phyloP scores from a whole-genome alignment of 164 flowering plant genomes.

The Vitis rotundifolia region DNA sequence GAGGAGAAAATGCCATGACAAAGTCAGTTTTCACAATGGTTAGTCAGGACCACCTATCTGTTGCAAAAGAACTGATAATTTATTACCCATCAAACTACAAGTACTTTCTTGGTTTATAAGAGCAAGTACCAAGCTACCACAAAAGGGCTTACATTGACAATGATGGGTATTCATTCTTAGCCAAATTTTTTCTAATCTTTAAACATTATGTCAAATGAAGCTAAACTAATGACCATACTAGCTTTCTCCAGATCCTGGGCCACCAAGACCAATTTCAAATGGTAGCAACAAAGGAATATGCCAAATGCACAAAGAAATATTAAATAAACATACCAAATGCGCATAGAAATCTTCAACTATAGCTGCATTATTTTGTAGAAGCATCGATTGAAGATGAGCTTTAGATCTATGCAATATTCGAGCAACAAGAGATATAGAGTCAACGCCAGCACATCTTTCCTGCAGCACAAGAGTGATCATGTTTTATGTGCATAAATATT shows the following conservation, averaged over 20 bases:
- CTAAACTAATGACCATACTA: background rate
- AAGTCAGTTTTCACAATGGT: no score
- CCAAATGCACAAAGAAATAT: slow-evolving; percentile 81
- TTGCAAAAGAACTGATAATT: no score
- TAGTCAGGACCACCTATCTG: no score
- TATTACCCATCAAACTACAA: no score
- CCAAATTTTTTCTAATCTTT: background rate
- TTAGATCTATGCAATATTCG: slow-evolving; percentile 77
- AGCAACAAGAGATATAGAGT: slow-evolving; percentile 76
- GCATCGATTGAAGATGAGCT: slow-evolving; percentile 87
- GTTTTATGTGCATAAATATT: slow-evolving; percentile 1
- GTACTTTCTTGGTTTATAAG: no score
- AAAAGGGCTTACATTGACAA: no score
- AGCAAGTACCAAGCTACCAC: no score
- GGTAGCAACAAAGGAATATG: slow-evolving; percentile 30
- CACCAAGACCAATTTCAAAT: background rate
- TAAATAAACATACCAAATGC: slow-evolving; percentile 77
- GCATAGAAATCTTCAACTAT: slow-evolving; percentile 83
- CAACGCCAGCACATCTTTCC: slow-evolving; percentile 95
- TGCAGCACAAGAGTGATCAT: slow-evolving; percentile 36
- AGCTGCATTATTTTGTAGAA: slow-evolving; percentile 62
- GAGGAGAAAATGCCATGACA: no score
- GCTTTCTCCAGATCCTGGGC: background rate
- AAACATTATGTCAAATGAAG: background rate
- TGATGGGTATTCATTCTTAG: background rate